Conservation (phyloP, 2,329 filamentous ascomycete genomes). For the Arthrobotrys megalospora region DNA sequence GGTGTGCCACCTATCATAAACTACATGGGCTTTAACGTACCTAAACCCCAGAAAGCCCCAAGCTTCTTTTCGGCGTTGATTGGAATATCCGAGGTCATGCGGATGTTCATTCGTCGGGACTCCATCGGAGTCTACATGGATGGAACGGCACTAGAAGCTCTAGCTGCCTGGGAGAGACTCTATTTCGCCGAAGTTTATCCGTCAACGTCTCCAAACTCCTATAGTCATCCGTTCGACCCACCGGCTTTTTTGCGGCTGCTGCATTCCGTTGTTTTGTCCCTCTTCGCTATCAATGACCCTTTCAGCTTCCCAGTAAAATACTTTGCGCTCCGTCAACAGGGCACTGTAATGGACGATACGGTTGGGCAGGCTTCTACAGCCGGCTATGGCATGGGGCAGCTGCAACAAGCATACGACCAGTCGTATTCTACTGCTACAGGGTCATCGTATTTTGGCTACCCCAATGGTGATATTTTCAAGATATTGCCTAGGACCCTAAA, state of each 20-base stretch:
- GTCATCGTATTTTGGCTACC: slow-evolving; percentile 24
- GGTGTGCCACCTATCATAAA: slow-evolving; percentile 62
- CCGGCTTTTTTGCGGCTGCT: slow-evolving; percentile 56
- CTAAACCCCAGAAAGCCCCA: slow-evolving; percentile 36
- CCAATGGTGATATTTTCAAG: slow-evolving; percentile 32
- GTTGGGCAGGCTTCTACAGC: background rate
- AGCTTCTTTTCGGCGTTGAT: slow-evolving; percentile 58
- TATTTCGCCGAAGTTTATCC: slow-evolving; percentile 46
- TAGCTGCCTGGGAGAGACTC: slow-evolving; percentile 55
- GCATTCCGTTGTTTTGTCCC: slow-evolving; percentile 57
- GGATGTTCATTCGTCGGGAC: slow-evolving; percentile 61
- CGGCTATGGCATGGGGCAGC: slow-evolving; percentile 5
- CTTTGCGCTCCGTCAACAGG: slow-evolving; percentile 38
- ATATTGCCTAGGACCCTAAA: slow-evolving; percentile 31
- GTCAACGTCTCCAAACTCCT: slow-evolving; percentile 7
- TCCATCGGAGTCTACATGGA: slow-evolving; percentile 53
- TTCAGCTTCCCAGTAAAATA: slow-evolving; percentile 29
- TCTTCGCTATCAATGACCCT: slow-evolving; percentile 57
- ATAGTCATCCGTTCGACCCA: slow-evolving; percentile 46
- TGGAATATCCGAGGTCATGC: slow-evolving; percentile 62
- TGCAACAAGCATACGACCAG: slow-evolving; percentile 20
- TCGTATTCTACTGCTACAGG: slow-evolving; percentile 6
- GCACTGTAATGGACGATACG: background rate
- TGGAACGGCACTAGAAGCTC: slow-evolving; percentile 43
- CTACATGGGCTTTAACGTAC: slow-evolving; percentile 62